Evolutionary conservation across 2,329 filamentous ascomycete species (phyloP), one percentile per base, ranked within the genome.

Genomic region (Rutstroemia sp.): DNA sequence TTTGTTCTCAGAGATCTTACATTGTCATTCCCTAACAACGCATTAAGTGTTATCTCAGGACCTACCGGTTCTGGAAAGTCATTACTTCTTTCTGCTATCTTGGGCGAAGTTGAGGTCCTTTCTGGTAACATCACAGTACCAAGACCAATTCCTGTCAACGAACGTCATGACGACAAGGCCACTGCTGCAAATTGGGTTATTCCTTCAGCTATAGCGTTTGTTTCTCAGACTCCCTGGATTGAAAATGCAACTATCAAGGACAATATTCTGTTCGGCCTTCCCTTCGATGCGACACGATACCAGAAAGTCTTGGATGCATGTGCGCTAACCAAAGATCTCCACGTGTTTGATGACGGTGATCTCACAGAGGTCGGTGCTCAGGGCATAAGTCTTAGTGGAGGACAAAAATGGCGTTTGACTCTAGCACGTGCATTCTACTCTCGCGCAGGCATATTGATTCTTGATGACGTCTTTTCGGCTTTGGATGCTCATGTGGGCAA

Each of bases 211-310:
- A 78, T 89, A 51, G 87, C 87, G 0, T 92, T 83, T 64, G 86
- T 91, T 36, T 80, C 85, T 1, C 88, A 92, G 67, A 88, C 86
- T 7, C 88, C 88, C 1, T 94, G 88, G 88, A 87, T 92, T 48
- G 87, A 92, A 67, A 92, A 91, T 63, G 86, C 84, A 1, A 87
- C 83, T 5, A 83, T 94, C 59, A 82, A 79, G 56, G 83, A 89
- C 48, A 94, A 92, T 62, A 86, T 92, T 51, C 70, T 89, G 0
- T 92, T 92, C 60, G 87, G 87, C 0, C 73, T 91, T 2, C 87
- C 87, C 0, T 79, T 78, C 36, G 79, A 89, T 54, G 73, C 82
- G 55, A 73, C 76, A 14, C 79, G 89, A 48, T 92, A 92, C 67
- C 72, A 75, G 1, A 80, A 83, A 63, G 88, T 89, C 0, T 69